These are phyloP conservation scores for Quercus gilva DNA, from an alignment of 306 rosid genomes.

Conservation along the genomic window DNA sequence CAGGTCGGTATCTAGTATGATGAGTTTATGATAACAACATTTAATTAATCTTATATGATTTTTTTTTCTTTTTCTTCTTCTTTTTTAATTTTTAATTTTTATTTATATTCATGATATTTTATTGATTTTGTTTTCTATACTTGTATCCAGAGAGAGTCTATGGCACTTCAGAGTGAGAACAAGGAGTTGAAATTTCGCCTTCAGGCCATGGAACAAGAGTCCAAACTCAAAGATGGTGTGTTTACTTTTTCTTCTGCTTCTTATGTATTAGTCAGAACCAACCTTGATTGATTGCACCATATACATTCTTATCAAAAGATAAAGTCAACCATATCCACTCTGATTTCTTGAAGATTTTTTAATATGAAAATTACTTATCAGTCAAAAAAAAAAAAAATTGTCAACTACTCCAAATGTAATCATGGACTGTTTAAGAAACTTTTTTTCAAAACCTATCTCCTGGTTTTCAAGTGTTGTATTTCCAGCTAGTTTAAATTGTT, in stretches of 20 bases:
- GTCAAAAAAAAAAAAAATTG: too few species aligned
- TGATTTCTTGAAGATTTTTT: background rate
- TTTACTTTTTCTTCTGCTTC: conserved; percentile 14
- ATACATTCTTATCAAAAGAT: background rate
- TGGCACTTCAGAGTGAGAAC: conserved; percentile 58
- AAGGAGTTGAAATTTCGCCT: conserved; percentile 80
- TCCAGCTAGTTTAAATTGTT: background rate
- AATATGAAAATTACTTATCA: background rate
- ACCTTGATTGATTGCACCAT: background rate
- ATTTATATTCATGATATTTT: conserved; percentile 8
- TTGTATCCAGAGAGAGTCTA: conserved; percentile 51
- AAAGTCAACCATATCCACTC: background rate
- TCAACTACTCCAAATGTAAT: too few species aligned
- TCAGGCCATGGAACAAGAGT: conserved; percentile 84
- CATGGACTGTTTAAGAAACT: too few species aligned
- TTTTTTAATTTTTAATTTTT: background rate
- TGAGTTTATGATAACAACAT: conserved; percentile 18
- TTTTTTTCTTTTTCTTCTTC: background rate
- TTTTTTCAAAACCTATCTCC: background rate
- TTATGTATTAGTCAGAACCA: conserved; percentile 18
- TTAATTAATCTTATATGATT: background rate
- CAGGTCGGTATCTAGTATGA: conserved; percentile 49
- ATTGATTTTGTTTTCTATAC: conserved; percentile 12
- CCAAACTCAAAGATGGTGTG: conserved; percentile 82
- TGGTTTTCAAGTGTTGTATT: background rate